phyloP scores from a whole-genome alignment of 2,329 filamentous ascomycete genomes.

The Calonectria pseudoturangicola region DNA sequence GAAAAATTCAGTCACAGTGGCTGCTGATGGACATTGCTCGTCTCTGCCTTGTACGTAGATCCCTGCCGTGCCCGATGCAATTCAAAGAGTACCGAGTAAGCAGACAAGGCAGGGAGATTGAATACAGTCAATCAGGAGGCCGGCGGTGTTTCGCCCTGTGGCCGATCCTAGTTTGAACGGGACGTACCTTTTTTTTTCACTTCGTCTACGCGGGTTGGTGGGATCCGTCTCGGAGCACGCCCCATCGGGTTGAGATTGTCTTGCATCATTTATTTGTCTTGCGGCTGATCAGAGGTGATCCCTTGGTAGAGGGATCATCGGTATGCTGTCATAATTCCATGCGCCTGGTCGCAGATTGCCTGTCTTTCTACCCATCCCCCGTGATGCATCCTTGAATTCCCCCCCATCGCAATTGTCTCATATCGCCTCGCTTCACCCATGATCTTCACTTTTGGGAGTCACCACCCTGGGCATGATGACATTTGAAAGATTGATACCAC shows the following conservation, averaged over 20 bases:
- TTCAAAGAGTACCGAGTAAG: background rate
- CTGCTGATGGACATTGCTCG: constrained; percentile 18
- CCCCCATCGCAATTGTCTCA: constrained; percentile 5
- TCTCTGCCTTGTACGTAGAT: constrained; percentile 8
- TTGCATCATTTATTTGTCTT: constrained; percentile 28
- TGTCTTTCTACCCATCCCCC: constrained; percentile 19
- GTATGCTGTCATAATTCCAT: constrained; percentile 22
- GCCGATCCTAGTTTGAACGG: background rate
- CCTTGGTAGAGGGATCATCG: constrained; percentile 18
- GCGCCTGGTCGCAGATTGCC: constrained; percentile 12
- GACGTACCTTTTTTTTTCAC: constrained; percentile 23
- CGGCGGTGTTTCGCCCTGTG: constrained; percentile 23
- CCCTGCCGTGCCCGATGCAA: constrained; percentile 2
- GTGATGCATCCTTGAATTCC: constrained; percentile 8
- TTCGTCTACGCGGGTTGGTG: constrained; percentile 5
- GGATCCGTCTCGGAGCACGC: constrained; percentile 21
- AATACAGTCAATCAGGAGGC: constrained; percentile 25
- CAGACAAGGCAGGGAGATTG: constrained; percentile 20
- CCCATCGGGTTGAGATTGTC: constrained; percentile 29
- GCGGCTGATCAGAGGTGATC: constrained; percentile 22
- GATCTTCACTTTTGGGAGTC: background rate
- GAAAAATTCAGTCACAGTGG: constrained; percentile 12
- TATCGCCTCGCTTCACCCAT: constrained; percentile 13
- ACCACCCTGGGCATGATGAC: constrained; percentile 16
- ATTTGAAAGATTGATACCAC: constrained; percentile 26